Percentiles rank a stretch among this genome's conserved stretches.
Evolutionary conservation across 768 basidiomycete genomes (phyloP).

Genomic region (Amanita rubescens): DNA sequence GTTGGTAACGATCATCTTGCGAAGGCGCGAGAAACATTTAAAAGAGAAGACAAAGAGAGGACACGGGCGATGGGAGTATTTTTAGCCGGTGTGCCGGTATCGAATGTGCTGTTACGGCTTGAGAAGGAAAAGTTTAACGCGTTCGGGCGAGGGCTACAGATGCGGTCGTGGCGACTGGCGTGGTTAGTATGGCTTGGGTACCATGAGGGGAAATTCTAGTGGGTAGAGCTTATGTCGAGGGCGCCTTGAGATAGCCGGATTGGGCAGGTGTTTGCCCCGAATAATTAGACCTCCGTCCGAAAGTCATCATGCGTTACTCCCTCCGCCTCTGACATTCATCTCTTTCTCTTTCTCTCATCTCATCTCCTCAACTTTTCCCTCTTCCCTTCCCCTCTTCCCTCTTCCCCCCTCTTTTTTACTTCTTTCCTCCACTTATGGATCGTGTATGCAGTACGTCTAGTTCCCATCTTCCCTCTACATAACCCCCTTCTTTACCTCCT

Average conservation of each 20-base stretch:
- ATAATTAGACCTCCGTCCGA: constrained; percentile 41
- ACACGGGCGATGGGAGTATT: constrained; percentile 62
- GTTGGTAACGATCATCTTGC: constrained; percentile 73
- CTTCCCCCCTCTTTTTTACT: constrained; percentile 9
- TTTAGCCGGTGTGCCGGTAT: constrained; percentile 64
- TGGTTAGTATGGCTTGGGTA: constrained; percentile 54
- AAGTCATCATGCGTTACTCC: constrained; percentile 14
- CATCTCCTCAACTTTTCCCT: too few relatives aligned
- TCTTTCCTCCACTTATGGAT: constrained; percentile 37
- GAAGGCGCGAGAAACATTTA: constrained; percentile 66
- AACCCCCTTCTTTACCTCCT: constrained; percentile 8
- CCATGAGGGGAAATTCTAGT: constrained; percentile 32
- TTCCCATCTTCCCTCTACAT: constrained; percentile 7
- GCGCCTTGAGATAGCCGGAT: background rate
- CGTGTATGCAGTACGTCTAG: constrained; percentile 55
- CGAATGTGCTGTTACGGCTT: constrained; percentile 53
- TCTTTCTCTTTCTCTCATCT: too few relatives aligned
- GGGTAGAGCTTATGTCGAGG: too few relatives aligned
- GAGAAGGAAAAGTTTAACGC: constrained; percentile 68
- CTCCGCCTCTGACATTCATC: constrained; percentile 16
- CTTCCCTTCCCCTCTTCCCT: constrained; percentile 9
- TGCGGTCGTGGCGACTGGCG: constrained; percentile 70
- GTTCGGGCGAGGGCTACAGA: constrained; percentile 55
- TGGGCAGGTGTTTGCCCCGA: constrained; percentile 25
- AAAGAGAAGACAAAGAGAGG: constrained; percentile 42